phyloP scores from a whole-genome alignment of 768 basidiomycete genomes.

The Lyophyllum decastes region DNA sequence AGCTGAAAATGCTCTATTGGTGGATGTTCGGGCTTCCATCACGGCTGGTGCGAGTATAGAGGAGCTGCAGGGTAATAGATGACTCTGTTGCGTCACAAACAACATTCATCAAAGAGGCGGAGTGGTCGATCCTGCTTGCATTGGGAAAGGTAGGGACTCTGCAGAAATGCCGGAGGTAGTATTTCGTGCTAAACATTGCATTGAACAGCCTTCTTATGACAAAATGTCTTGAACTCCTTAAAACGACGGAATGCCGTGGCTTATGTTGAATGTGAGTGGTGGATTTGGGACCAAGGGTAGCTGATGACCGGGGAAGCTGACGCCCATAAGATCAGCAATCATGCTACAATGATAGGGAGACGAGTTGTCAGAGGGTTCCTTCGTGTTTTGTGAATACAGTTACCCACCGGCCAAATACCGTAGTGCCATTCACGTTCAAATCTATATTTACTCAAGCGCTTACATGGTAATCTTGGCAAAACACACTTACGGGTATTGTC shows the following conservation, averaged over 20 bases:
- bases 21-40: no score
- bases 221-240: constrained; percentile 13
- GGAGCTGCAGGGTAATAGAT: no score
- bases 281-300: constrained; percentile 39
- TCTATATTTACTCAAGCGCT: constrained; percentile 18
- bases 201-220: no score
- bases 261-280: constrained; percentile 35
- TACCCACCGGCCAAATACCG: constrained; percentile 39
- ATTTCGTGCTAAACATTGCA: no score
- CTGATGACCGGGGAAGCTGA: constrained; percentile 33
- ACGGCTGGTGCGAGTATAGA: no score
- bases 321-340: constrained; percentile 37
- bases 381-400: background rate
- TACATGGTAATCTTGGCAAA: background rate
- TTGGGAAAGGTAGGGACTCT: no score
- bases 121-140: no score
- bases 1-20: no score
- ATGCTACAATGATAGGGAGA: constrained; percentile 24
- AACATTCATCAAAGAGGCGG: no score
- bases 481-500: constrained; percentile 36
- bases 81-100: no score
- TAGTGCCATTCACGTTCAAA: constrained; percentile 39
- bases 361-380: background rate
- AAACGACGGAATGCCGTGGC: constrained; percentile 39
- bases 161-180: no score